Evolutionary conservation across 768 basidiomycete species (phyloP).

Genomic region (Cubamyces lactineus): DNA sequence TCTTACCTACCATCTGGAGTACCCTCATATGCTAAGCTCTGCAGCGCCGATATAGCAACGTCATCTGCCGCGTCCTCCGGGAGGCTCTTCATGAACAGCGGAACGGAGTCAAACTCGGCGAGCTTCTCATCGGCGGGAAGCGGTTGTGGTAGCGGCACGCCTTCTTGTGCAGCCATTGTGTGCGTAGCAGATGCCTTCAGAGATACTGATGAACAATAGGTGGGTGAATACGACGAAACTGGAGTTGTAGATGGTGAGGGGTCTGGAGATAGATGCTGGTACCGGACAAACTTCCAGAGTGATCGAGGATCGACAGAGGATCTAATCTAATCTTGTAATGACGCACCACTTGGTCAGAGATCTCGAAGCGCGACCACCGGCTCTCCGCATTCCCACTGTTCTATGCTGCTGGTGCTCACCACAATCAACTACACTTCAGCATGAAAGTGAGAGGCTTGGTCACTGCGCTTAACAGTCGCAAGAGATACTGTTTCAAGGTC

Average conservation of each 20-base stretch:
- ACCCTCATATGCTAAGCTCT: slow-evolving; percentile 86
- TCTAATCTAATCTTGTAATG: slow-evolving; percentile 17
- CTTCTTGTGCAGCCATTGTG: slow-evolving; percentile 13
- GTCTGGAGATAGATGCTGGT: background rate
- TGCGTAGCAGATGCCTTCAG: background rate
- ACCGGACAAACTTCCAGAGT: slow-evolving; percentile 4
- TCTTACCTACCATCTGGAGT: slow-evolving; percentile 85
- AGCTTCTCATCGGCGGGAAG: slow-evolving; percentile 41
- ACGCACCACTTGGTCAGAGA: slow-evolving; percentile 11
- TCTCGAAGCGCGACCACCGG: background rate
- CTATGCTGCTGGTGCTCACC: too few species aligned
- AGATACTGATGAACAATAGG: background rate
- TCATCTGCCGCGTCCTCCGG: slow-evolving; percentile 71
- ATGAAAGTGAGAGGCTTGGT: slow-evolving; percentile 53
- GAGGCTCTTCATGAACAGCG: slow-evolving; percentile 91
- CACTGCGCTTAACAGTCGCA: slow-evolving; percentile 63
- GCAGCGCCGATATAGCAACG: slow-evolving; percentile 75
- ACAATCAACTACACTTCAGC: background rate
- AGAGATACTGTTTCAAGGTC: slow-evolving; percentile 66
- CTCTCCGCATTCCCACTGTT: background rate
- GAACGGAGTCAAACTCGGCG: slow-evolving; percentile 62
- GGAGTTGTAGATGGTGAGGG: background rate
- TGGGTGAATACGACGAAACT: background rate
- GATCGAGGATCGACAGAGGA: slow-evolving; percentile 15
- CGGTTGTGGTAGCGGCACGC: slow-evolving; percentile 28